Evolutionary conservation across 2,329 filamentous ascomycete species (phyloP), one percentile per base, ranked within the genome.

Genomic region (Fusarium incarnatum): DNA sequence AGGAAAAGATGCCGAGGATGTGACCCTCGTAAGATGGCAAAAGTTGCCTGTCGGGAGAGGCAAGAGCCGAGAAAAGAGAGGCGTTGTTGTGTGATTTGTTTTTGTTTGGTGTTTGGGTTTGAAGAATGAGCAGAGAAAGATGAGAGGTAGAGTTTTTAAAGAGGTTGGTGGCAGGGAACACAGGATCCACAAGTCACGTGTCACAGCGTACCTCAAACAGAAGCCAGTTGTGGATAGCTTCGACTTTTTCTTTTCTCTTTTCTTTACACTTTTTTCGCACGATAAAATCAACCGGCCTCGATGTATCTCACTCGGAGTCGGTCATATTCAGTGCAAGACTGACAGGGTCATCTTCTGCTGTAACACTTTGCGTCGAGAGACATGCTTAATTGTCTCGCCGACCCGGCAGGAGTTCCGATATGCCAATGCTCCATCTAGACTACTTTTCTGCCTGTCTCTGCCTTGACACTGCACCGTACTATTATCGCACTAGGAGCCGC

Each of bases 241-340:
- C 42, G 53, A 60, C 64, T 62, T 67, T 71, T 53, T 63, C 59
- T 66, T 60, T 56, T 70, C 72, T 72, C 76, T 73, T 73, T 77
- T 77, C 76, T 47, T 67, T 56, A 86, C 81, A 87, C 85, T 81
- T 82, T 75, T 78, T 79, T 74, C 60, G 86, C 86, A 88, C 85
- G 81, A 87, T 83, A 84, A 88, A 86, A 88, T 88, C 86, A 88
- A 88, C 85, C 85, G 84, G 81, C 81, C 76, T 80, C 76, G 79
- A 86, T 74, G 82, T 79, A 77, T 60, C 80, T 79, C 44, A 87
- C 83, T 86, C 81, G 77, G 79, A 82, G 76, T 82, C 83, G 86
- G 86, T 88, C 86, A 88, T 86, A 88, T 87, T 86, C 86, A 80
- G 84, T 87, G 86, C 86, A 76, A 88, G 85, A 88, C 64, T 64